These are phyloP conservation scores for Fabrea salina DNA, from an alignment of 169 alveolate species.

Conservation along the genomic window DNA sequence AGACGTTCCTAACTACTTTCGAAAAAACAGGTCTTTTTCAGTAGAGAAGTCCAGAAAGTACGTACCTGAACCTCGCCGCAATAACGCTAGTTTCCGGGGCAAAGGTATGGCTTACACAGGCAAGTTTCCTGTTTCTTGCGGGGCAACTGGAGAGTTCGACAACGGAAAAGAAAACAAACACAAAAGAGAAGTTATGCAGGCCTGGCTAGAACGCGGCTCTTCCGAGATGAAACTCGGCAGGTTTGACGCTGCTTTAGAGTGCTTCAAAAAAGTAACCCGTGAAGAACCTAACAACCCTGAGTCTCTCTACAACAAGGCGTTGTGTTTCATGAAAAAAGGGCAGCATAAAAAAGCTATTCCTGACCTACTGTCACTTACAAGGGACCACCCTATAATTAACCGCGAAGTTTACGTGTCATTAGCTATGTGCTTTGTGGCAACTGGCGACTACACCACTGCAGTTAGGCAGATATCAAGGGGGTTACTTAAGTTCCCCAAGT, in stretches of 20 bases:
- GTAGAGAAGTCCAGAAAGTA: slow-evolving; percentile 7
- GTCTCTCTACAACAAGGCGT: slow-evolving; percentile 52
- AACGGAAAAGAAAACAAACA: not conserved
- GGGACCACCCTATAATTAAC: slow-evolving; percentile 43
- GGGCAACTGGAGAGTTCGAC: slow-evolving; percentile 7
- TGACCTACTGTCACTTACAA: slow-evolving; percentile 36
- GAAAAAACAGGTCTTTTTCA: slow-evolving; percentile 3
- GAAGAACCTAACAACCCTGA: slow-evolving; percentile 43
- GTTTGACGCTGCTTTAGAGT: slow-evolving; percentile 41
- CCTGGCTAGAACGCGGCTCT: not conserved
- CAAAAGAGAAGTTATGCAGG: not conserved
- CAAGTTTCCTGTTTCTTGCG: not conserved
- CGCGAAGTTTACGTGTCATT: slow-evolving; percentile 46
- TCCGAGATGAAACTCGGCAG: slow-evolving; percentile 39
- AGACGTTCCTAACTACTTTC: not conserved
- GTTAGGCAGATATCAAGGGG: slow-evolving; percentile 46
- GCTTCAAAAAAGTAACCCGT: slow-evolving; percentile 52
- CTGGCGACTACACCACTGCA: slow-evolving; percentile 40
- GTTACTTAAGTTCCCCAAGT: slow-evolving; percentile 47
- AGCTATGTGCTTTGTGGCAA: slow-evolving; percentile 47
- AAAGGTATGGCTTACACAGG: not conserved
- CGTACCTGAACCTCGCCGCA: not conserved
- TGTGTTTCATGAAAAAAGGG: slow-evolving; percentile 39
- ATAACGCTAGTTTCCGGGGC: not conserved
- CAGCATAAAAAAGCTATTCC: slow-evolving; percentile 43